Evolutionary conservation across 164 flowering plant genomes (phyloP).

Genomic region (Magnolia kwangsiensis): DNA sequence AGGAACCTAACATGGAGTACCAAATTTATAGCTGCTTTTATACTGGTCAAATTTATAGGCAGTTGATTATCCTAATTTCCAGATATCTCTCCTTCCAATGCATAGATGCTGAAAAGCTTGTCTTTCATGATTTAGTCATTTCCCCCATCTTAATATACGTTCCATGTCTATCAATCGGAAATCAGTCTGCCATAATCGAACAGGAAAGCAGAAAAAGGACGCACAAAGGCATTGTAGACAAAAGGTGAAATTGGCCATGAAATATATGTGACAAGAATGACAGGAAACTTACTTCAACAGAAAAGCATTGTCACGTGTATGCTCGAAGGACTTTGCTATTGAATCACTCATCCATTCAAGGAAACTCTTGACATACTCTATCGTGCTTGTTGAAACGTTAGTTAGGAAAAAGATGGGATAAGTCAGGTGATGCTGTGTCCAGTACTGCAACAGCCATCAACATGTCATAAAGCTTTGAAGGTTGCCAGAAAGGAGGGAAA

Average conservation of each 20-base stretch:
- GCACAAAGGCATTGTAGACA: background rate
- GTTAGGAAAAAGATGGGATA: constrained; percentile 89
- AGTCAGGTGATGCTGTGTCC: constrained; percentile 62
- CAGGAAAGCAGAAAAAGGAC: background rate
- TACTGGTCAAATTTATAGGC: no score
- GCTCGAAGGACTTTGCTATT: constrained; percentile 92
- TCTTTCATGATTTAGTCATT: no score
- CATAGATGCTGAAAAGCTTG: no score
- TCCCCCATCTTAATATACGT: no score
- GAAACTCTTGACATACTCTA: constrained; percentile 90
- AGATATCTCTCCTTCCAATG: no score
- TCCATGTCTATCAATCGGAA: no score
- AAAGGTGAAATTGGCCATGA: background rate
- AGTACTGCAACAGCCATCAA: constrained; percentile 49
- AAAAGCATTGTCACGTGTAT: constrained; percentile 92
- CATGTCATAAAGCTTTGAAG: background rate
- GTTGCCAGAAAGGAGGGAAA: background rate
- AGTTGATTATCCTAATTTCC: no score
- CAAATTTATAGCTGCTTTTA: no score
- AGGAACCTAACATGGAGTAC: no score
- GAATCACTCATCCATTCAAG: constrained; percentile 99
- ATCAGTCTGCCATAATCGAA: background rate
- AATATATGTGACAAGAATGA: background rate
- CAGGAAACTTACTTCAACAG: constrained; percentile 65
- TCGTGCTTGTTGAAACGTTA: constrained; percentile 82